These are phyloP conservation scores for Mycosarcoma maydis DNA, from an alignment of 1,284 basidiomycete genomes.

Conservation along the genomic window DNA sequence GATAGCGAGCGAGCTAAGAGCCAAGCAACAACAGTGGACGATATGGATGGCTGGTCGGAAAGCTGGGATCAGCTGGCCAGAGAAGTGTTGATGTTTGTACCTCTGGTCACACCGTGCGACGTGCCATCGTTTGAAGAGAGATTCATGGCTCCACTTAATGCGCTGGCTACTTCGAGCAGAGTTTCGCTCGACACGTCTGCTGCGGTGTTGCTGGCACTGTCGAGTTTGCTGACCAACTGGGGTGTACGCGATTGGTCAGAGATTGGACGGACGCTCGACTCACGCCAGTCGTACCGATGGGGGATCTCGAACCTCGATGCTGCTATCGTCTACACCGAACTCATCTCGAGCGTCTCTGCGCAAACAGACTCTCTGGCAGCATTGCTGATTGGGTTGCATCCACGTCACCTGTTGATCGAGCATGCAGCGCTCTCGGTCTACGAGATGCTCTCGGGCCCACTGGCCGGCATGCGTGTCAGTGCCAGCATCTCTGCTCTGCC, in stretches of 20 bases:
- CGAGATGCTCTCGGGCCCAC: slow-evolving; percentile 25
- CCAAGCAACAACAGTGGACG: neutral
- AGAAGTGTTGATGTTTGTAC: slow-evolving; percentile 39
- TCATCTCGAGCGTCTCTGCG: slow-evolving; percentile 17
- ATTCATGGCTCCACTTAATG: slow-evolving; percentile 26
- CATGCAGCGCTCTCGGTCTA: slow-evolving; percentile 30
- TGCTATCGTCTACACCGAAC: slow-evolving; percentile 24
- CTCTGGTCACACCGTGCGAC: slow-evolving; percentile 28
- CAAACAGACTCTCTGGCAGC: slow-evolving; percentile 24
- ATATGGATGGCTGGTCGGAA: slow-evolving; percentile 22
- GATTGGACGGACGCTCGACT: slow-evolving; percentile 28
- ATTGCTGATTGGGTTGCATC: slow-evolving; percentile 16
- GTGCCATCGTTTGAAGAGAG: slow-evolving; percentile 16
- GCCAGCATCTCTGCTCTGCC: slow-evolving; percentile 12
- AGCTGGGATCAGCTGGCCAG: slow-evolving; percentile 28
- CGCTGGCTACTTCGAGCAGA: slow-evolving; percentile 19
- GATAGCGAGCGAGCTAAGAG: neutral
- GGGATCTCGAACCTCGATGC: slow-evolving; percentile 35
- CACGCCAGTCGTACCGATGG: slow-evolving; percentile 30
- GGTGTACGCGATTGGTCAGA: slow-evolving; percentile 26
- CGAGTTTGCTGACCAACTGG: slow-evolving; percentile 29
- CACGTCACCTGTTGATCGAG: slow-evolving; percentile 32
- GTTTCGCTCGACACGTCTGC: slow-evolving; percentile 31
- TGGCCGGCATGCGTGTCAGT: slow-evolving; percentile 21
- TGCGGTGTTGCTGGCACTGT: slow-evolving; percentile 18